Evolutionary conservation across 805 yeast species (phyloP), one percentile per base, ranked within the genome.

Genomic region (Metschnikowia lochheadii): DNA sequence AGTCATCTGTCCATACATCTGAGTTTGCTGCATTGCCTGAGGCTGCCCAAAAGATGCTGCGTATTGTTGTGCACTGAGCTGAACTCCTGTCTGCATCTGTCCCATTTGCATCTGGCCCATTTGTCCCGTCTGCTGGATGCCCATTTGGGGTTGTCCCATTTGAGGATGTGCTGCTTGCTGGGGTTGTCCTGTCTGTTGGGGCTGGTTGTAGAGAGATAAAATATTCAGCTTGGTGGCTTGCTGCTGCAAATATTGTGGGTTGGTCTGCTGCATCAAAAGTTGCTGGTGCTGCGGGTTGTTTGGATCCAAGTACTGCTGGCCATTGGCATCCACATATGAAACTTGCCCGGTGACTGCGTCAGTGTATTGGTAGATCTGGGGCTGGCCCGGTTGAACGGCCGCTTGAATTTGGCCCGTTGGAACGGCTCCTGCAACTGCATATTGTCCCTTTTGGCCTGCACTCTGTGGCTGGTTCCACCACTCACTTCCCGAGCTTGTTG

Each of bases 261-360:
- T 62, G 13, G 63, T 63, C 46, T 67, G 67, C 51, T 67, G 70
- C 49, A 55, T 51, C 50, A 74, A 60, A 55, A 70, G 62, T 51
- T 68, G 71, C 56, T 72, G 77, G 44, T 58, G 68, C 51, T 57
- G 61, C 10, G 61, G 61, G 38, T 57, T 57, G 42, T 44, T 52
- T 21, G 61, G 59, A 33, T 57, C 61, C 42, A 56, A 49, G 38
- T 57, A 57, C 59, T 84, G 87, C 58, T 85, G 89, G 2, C 85
- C 85, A 41, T 78, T 81, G 10, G 83, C 77, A 59, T 86, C 91
- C 34, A 85, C 79, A 58, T 85, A 86, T 33, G 79, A 76, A 3
- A 84, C 66, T 44, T 81, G 77, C 11, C 92, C 91, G 0, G 89
- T 84, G 6, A 77, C 70, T 2, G 90, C 89, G 58, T 86, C 91